A percentile compares a stretch with the other conserved stretches of the same genome.
Evolutionary conservation across 441 rosid species (phyloP).

Genomic region (Eutrema salsugineum): DNA sequence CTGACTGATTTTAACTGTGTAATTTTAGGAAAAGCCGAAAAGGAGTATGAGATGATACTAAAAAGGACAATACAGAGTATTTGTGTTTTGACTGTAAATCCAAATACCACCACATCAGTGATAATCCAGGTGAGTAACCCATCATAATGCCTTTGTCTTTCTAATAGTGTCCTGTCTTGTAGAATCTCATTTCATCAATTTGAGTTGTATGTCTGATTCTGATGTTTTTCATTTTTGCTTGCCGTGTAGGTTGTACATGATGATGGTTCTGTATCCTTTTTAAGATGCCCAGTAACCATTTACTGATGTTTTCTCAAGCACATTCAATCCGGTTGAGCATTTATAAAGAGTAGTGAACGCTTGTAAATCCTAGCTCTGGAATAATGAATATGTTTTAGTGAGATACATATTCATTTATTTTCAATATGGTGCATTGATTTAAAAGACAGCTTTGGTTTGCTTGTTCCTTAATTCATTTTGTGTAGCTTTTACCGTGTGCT

Average conservation of each 20-base stretch:
- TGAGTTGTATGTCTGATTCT: background rate
- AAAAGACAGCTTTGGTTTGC: background rate
- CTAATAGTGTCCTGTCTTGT: background rate
- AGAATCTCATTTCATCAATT: background rate
- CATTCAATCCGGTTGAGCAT: background rate
- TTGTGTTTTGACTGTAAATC: conserved; percentile 70
- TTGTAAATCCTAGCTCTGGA: background rate
- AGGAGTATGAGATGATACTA: conserved; percentile 76
- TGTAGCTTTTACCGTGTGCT: conserved; percentile 88
- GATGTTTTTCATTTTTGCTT: background rate
- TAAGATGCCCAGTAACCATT: background rate
- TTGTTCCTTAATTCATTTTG: conserved; percentile 42
- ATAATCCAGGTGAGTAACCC: conserved; percentile 59
- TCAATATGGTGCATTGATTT: background rate
- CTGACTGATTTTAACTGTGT: background rate
- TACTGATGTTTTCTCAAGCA: background rate
- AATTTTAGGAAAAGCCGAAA: conserved; percentile 64
- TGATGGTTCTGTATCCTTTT: conserved; percentile 93
- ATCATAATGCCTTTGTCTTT: background rate
- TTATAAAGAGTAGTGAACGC: background rate
- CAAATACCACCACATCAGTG: conserved; percentile 81
- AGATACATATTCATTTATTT: no score
- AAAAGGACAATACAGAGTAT: conserved; percentile 84
- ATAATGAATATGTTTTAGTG: background rate
- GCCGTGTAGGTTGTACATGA: conserved; percentile 71